phyloP scores from a whole-genome alignment of 2,329 filamentous ascomycete species.

The Aspergillus quadricinctus region DNA sequence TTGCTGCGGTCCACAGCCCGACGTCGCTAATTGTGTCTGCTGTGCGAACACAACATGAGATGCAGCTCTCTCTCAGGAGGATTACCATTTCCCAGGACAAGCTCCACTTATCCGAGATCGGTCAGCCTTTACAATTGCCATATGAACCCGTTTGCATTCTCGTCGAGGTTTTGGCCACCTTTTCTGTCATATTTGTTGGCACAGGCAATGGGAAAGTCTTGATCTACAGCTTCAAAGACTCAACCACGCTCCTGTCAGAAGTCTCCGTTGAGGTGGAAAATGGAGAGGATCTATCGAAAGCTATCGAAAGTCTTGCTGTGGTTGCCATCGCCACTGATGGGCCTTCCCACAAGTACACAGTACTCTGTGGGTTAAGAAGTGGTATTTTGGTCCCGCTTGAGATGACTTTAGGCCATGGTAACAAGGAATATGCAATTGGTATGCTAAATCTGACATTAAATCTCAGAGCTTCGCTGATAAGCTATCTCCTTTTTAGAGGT shows the following conservation, averaged over 20 bases:
- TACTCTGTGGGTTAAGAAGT: conserved; percentile 46
- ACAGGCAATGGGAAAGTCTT: conserved; percentile 35
- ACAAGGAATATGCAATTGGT: conserved; percentile 24
- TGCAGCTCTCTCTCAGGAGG: conserved; percentile 26
- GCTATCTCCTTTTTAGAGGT: conserved; percentile 23
- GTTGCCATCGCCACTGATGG: conserved; percentile 17
- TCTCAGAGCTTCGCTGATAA: conserved; percentile 9
- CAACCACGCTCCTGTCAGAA: conserved; percentile 20
- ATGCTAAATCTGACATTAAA: conserved; percentile 1
- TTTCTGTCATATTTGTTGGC: conserved; percentile 36
- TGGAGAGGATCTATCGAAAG: conserved; percentile 28
- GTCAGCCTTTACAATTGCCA: conserved; percentile 19
- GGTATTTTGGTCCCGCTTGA: conserved; percentile 40
- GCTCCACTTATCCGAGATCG: conserved; percentile 20
- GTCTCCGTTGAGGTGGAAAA: conserved; percentile 19
- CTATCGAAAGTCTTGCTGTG: conserved; percentile 32
- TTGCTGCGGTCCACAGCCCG: conserved; percentile 27
- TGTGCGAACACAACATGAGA: conserved; percentile 20
- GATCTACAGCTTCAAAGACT: conserved; percentile 25
- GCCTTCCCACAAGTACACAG: conserved; percentile 13
- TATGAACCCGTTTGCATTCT: conserved; percentile 36
- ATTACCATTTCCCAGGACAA: conserved; percentile 14
- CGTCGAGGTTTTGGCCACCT: conserved; percentile 24
- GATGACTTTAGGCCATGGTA: conserved; percentile 20
- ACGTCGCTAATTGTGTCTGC: conserved; percentile 27